These are phyloP conservation scores for Aspergillus cristatus DNA, from an alignment of 495 filamentous ascomycete genomes.

Conservation along the genomic window DNA sequence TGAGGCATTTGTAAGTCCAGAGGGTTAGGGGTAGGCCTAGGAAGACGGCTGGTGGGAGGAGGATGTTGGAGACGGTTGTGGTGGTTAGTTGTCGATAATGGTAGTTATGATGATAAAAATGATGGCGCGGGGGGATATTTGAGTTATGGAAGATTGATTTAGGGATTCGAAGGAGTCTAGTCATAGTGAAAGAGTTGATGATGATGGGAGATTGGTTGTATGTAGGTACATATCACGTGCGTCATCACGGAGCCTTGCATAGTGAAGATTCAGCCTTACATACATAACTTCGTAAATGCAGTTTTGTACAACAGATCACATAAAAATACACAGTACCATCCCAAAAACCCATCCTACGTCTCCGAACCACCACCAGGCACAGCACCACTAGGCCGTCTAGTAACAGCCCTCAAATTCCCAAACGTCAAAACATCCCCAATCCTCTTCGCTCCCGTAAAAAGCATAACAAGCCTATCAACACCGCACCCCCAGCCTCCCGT, in stretches of 20 bases:
- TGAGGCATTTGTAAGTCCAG: constrained; percentile 73
- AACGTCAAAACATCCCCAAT: constrained; percentile 83
- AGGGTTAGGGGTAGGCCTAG: constrained; percentile 53
- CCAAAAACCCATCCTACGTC: too few relatives aligned
- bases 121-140: too few relatives aligned
- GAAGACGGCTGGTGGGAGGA: constrained; percentile 60
- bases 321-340: constrained; percentile 3
- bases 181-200: too few relatives aligned
- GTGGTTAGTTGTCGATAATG: neutral
- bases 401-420: constrained; percentile 59
- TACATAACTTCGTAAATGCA: too few relatives aligned
- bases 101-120: too few relatives aligned
- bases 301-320: neutral
- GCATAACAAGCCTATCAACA: constrained; percentile 81
- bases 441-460: constrained; percentile 63
- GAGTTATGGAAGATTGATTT: too few relatives aligned
- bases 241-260: too few relatives aligned
- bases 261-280: too few relatives aligned
- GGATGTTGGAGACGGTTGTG: constrained; percentile 29
- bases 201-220: too few relatives aligned
- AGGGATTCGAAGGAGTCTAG: too few relatives aligned
- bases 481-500: constrained; percentile 97
- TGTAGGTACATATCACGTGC: too few relatives aligned
- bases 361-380: constrained; percentile 46
- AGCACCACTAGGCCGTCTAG: constrained; percentile 20